Evolutionary conservation across 345 rosid genomes (phyloP), one percentile per base, ranked within the genome.

Genomic region (Microcos paniculata): DNA sequence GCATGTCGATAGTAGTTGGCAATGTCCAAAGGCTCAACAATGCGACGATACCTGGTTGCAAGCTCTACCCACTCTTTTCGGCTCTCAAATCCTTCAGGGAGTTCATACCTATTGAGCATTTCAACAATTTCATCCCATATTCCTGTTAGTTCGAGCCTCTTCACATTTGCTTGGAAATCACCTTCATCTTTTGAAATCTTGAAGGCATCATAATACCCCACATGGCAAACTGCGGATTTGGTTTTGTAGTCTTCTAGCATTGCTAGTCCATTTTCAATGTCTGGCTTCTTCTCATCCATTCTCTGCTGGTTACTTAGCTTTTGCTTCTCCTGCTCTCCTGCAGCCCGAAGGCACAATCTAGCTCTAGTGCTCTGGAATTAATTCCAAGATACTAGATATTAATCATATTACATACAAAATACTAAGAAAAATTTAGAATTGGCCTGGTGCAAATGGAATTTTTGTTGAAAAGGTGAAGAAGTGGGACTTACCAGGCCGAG

Each of bases 1-100:
- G 82, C 40, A 77, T 90, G 97, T n/a, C 96, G 61, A 62, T 94
- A 85, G 84, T 92, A 92, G 79, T 92, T 92, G 35, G 96, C 84
- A 3, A 94, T 85, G 56, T 94, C 98, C 45, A 92, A 77, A 28
- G 98, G 97, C 76, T 94, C 98, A 13, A 86, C 82, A 23, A 86
- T 76, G 76, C 76, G 85, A 9, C 93, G 87, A 79, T 81, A 91
- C 35, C 42, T 53, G 6, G 90, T 92, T 15, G 92, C 87, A 10
- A 87, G 84, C 0, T 43, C 8, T 8, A 86, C 57, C 94, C 91
- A 91, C 3, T 38, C 76, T 58, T 16, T 14, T 3, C 24, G 14
- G 4, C 81, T 80, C 77, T 90, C 97, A 16, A 88, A 94, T 40
- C 43, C 71, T 15, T 91, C 93, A 4, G 96, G 97, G 62, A 92